Base-by-base conservation (phyloP, 2,329 filamentous ascomycete genomes). In the Pestalotiopsis sp. region DNA sequence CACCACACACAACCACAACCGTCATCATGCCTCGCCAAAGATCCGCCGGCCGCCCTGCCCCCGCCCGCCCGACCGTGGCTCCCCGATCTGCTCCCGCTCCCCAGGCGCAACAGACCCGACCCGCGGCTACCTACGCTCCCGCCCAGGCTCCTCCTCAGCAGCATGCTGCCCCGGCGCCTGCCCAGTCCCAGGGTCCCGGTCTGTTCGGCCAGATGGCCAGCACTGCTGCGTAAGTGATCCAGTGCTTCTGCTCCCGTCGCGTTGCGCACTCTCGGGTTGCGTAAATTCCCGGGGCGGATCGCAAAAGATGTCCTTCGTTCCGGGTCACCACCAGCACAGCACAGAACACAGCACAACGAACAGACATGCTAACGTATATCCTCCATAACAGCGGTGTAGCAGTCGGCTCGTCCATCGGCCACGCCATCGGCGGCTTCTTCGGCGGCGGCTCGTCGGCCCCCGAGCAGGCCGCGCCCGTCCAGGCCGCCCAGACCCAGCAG, bases 121-220 rank as follows among this genome's bases (percentile, higher is more conserved):
- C 92, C 79, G 89, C 92, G 75, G 87, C 92, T 68, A 93, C 93
- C 72, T 88, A 91, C 75, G 87, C 88, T 45, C 76, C 77, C 68
- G 77, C 76, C 70, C 78, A 75, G 70, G 77, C 84, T 66, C 82
- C 88, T 67, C 86, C 88, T 64, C 85, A 85, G 69, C 80, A 82
- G 66, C 82, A 82, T 63, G 81, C 83, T 31, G 77, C 82, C 45
- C 78, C 82, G 66, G 80, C 85, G 61, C 80, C 86, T 70, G 82
- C 86, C 63, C 81, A 85, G 68, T 87, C 88, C 66, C 87, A 91
- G 73, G 93, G 94, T 36, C 91, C 94, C 4, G 95, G 96, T 72
- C 87, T 99, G 12, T 94, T 99, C 75, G 95, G 94, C 69, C 94
- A 98, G 87, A 98, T 99, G 93, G 96, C 96, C 74, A 94, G 91